Evolutionary conservation across 164 flowering plant genomes (phyloP).

Genomic region (Warburgia ugandensis): DNA sequence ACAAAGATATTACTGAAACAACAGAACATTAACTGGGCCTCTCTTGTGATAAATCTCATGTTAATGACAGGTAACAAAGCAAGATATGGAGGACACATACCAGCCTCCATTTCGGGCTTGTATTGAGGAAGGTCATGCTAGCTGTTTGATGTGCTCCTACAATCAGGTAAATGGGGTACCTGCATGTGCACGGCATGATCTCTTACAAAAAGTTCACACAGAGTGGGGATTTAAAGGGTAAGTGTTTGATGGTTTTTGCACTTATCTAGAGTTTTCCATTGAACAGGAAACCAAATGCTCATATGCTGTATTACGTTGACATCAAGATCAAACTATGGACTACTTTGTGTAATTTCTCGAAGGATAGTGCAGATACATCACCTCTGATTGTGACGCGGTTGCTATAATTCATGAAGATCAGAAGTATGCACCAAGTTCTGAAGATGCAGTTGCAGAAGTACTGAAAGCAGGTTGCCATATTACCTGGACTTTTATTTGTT

Average conservation of each 20-base stretch:
- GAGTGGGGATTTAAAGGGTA: constrained; percentile 94
- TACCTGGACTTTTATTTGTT: neutral
- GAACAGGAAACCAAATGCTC: neutral
- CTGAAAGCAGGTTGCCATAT: constrained; percentile 67
- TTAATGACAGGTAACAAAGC: constrained; percentile 55
- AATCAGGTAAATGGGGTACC: constrained; percentile 84
- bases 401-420: constrained; percentile 78
- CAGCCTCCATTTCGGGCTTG: constrained; percentile 84
- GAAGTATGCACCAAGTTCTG: constrained; percentile 41
- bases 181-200: constrained; percentile 55
- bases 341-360: neutral
- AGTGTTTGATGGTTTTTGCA: constrained; percentile 1
- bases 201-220: constrained; percentile 50
- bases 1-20: too few species aligned
- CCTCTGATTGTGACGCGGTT: constrained; percentile 98
- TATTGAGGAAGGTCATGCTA: constrained; percentile 74
- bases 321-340: neutral
- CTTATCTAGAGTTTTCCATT: too few species aligned
- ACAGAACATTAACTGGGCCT: too few species aligned
- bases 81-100: constrained; percentile 81
- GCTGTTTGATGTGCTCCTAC: constrained; percentile 96
- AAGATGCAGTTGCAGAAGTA: constrained; percentile 78
- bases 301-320: neutral
- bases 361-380: constrained; percentile 54
- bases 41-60: too few species aligned